phyloP scores from a whole-genome alignment of 331 rosid species.

The Quercus phellos region DNA sequence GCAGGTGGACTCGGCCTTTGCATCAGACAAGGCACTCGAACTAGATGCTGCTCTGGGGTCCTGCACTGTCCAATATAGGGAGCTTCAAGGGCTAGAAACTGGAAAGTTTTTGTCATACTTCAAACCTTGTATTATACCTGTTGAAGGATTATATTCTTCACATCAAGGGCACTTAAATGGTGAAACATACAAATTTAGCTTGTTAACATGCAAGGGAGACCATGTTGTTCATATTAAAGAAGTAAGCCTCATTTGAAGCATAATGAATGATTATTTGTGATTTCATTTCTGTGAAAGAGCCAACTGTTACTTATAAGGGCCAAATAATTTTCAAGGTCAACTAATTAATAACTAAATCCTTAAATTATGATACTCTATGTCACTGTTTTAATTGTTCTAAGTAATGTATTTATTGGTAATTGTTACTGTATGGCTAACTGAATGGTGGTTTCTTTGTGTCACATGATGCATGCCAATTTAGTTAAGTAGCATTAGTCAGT shows the following conservation, averaged over 20 bases:
- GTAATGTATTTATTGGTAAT: neutral
- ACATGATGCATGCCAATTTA: neutral
- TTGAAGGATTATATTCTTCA: slow-evolving; percentile 73
- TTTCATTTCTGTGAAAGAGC: neutral
- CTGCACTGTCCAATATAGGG: slow-evolving; percentile 87
- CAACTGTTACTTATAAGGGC: neutral
- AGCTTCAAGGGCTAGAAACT: slow-evolving; percentile 85
- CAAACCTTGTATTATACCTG: slow-evolving; percentile 86
- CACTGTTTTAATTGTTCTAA: neutral
- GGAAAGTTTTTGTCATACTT: slow-evolving; percentile 77
- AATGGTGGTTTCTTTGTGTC: neutral
- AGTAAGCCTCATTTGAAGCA: slow-evolving; percentile 43
- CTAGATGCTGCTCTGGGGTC: slow-evolving; percentile 90
- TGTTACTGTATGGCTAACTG: neutral
- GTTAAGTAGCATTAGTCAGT: neutral
- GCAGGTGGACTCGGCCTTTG: slow-evolving; percentile 74
- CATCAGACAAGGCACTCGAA: slow-evolving; percentile 90
- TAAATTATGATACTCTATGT: neutral
- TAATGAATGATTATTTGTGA: neutral
- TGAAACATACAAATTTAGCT: slow-evolving; percentile 51
- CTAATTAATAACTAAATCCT: neutral
- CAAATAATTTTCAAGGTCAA: neutral
- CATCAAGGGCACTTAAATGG: slow-evolving; percentile 44
- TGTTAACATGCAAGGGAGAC: slow-evolving; percentile 92
- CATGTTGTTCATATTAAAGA: slow-evolving; percentile 81